Evolutionary conservation across 352 stramenopile species (phyloP), one percentile per base, ranked within the genome.

Genomic region (Phytophthora nicotianae): DNA sequence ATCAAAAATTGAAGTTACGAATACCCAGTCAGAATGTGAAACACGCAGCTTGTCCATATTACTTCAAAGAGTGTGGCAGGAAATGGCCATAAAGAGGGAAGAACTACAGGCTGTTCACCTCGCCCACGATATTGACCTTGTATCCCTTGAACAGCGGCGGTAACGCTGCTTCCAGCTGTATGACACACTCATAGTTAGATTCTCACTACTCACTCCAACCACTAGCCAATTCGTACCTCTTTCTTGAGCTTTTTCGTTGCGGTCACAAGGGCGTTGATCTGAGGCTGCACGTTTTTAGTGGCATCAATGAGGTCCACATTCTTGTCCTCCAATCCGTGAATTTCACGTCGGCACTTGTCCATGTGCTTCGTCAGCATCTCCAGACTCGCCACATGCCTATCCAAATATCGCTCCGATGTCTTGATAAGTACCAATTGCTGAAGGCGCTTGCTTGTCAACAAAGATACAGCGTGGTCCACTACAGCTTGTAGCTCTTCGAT

Each of bases 111-210:
- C 64, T 90, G 76, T 91, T 93, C 38, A 93, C 70, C 21, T 91
- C 85, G 21, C 85, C 85, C n/a, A 91, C 70, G 55, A 94, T 89
- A 66, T 90, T 90, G 23, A 94, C 80, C 45, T 82, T 84, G 72
- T 88, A 84, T 6, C 85, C 85, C 64, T 89, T 90, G 56, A 92
- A 94, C 17, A 94, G 54, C 17, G 72, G 33, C 3, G 83, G 81
- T 47, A 94, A 47, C 10, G 71, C 72, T 32, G 45, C 62, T 67
- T 94, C 83, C 46, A 94, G 46, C 80, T 91, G 47, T 11, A 41
- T 38, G 2, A 37, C 29, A 50, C 20, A 55, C 5, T 20, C 6
- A 35, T 26, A 57, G 27, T 72, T 50, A 64, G 29, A 41, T 41
- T 37, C 17, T 33, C 20, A 32, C 45, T 40, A 14, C 26, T 21